Evolutionary conservation across 306 rosid species (phyloP), one percentile per base, ranked within the genome.

Genomic region (Sindora glabra): DNA sequence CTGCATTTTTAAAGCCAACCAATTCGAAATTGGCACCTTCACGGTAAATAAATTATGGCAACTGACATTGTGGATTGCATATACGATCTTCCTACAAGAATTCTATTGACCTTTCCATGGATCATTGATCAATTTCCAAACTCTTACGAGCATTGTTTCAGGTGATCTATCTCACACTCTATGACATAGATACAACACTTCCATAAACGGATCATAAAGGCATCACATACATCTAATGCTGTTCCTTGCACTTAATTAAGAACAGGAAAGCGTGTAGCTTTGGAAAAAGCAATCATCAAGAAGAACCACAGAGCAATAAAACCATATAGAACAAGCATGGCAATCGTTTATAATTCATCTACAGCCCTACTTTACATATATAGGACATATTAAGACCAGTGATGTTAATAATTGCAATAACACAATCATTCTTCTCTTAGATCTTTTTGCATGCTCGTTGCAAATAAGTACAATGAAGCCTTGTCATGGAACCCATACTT

Each of bases 1-100:
- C 99, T 94, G 99, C 99, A 89, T 59, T 89, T 94, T 94, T 94
- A 89, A 89, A 94, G 90, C 90, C 99, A 94, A 82, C 97, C 97
- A 89, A 86, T 89, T 79, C 95, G 87, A 89, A 74, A 86, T 94
- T 68, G 97, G 96, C 95, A 94, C 90, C 96, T 90, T 87, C 83
- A 89, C 78, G 79, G 86, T 70, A 86, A 89, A 89, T 65, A 94
- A 88, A 86, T 80, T 81, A 88, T 81, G 87, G 85, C 85, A 94
- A 94, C 99, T 89, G 95, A 81, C 86, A 94, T 84, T 90, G 81
- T 82, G 81, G 97, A 78, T 80, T 86, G 79, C 79, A 80, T 72
- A 83, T 71, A 88, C 58, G 87, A 79, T 76, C 89, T 80, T 82
- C 96, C 90, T 83, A 92, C 78, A 68, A 75, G 81, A 76, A 78